A percentile compares a stretch with the other conserved stretches of the same genome.
phyloP scores from a whole-genome alignment of 2,329 filamentous ascomycete genomes.

The Amesomyces nigricolor region DNA sequence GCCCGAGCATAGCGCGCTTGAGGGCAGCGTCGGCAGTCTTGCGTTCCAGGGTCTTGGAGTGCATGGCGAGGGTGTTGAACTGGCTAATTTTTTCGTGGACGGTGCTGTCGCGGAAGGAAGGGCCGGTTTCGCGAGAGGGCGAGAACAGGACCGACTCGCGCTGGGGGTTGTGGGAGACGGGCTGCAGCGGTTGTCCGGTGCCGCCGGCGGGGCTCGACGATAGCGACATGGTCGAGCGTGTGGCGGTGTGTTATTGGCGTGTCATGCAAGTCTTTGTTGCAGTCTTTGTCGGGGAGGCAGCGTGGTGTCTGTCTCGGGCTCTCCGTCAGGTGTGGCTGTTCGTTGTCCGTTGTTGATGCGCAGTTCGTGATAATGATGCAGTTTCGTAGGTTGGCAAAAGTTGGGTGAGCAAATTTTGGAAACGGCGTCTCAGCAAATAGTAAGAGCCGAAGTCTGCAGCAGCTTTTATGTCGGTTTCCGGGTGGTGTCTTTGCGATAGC shows the following conservation, averaged over 20 bases:
- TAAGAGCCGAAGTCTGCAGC: not conserved
- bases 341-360: not conserved
- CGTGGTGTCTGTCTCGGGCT: constrained; percentile 2
- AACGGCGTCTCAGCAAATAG: too few relatives aligned
- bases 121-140: too few relatives aligned
- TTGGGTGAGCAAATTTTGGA: not conserved
- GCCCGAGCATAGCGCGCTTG: too few relatives aligned
- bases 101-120: too few relatives aligned
- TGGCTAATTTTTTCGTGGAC: too few relatives aligned
- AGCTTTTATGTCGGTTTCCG: not conserved
- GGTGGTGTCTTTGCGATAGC: not conserved
- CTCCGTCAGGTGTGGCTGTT: not conserved
- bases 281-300: constrained; percentile 1
- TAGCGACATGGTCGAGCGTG: constrained; percentile 36
- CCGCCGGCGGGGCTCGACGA: constrained; percentile 41
- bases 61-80: too few relatives aligned
- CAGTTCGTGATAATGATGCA: too few relatives aligned
- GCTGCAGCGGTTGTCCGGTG: constrained; percentile 44
- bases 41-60: too few relatives aligned
- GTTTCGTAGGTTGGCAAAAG: too few relatives aligned
- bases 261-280: constrained; percentile 17
- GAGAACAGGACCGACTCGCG: too few relatives aligned
- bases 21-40: too few relatives aligned
- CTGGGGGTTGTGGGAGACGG: constrained; percentile 53
- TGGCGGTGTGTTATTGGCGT: constrained; percentile 16